Conservation (phyloP, 306 rosid species). For the Luffa acutangula region DNA sequence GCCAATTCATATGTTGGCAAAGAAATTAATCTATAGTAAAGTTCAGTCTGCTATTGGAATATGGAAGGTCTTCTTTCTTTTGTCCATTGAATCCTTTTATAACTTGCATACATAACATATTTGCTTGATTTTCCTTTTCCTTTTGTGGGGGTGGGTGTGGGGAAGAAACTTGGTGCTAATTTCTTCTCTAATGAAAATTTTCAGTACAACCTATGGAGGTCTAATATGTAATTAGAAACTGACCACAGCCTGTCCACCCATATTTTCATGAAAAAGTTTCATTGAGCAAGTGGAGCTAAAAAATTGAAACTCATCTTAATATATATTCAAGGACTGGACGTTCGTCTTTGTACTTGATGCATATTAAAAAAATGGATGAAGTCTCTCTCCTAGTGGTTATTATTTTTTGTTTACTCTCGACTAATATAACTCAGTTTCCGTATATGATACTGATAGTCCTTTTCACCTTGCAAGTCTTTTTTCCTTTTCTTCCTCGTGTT, state of each 20-base stretch:
- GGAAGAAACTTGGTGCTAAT: not conserved
- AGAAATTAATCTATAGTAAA: constrained; percentile 60
- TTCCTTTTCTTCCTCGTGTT: not conserved
- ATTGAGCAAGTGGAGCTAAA: not conserved
- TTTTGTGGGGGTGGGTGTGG: not conserved
- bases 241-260: not conserved
- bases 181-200: not conserved
- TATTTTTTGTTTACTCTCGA: not conserved
- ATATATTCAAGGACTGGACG: not conserved
- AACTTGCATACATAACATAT: not conserved
- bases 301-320: not conserved
- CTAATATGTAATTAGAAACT: not conserved
- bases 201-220: not conserved
- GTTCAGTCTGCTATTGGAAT: constrained; percentile 55
- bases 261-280: not conserved
- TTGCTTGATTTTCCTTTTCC: not conserved
- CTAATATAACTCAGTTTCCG: not conserved
- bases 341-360: not conserved
- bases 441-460: not conserved
- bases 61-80: constrained; percentile 14
- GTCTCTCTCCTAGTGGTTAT: not conserved
- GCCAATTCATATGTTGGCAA: constrained; percentile 78
- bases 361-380: not conserved
- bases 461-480: not conserved
- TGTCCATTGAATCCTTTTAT: not conserved